Evolutionary conservation across 306 rosid genomes (phyloP).

Genomic region (Dryas drummondii): DNA sequence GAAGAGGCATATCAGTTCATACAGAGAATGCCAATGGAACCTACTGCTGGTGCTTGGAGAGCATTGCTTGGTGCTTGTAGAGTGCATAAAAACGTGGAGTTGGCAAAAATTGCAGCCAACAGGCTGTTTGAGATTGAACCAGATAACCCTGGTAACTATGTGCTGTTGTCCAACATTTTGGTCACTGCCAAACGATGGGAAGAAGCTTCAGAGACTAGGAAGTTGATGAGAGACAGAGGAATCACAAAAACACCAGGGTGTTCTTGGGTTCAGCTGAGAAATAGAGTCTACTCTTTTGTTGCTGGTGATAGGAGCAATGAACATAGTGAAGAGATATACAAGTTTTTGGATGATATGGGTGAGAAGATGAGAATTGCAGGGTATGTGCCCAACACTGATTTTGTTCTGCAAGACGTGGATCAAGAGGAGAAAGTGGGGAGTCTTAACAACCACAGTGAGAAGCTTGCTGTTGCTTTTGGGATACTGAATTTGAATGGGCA

Average conservation of each 20-base stretch:
- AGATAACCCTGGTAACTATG: constrained; percentile 49
- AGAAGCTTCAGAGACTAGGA: constrained; percentile 53
- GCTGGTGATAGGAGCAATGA: constrained; percentile 48
- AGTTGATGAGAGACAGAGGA: constrained; percentile 52
- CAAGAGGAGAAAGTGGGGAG: constrained; percentile 49
- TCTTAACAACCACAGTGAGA: constrained; percentile 53
- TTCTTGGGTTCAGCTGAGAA: constrained; percentile 60
- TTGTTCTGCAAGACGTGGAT: constrained; percentile 58
- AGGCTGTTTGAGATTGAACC: constrained; percentile 54
- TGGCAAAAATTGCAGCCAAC: constrained; percentile 50
- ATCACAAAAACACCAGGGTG: constrained; percentile 53
- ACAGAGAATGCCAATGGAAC: constrained; percentile 52
- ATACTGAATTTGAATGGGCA: constrained; percentile 47
- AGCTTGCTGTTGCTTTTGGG: constrained; percentile 56
- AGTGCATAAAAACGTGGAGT: constrained; percentile 45
- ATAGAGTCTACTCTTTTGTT: constrained; percentile 45
- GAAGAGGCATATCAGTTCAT: constrained; percentile 49
- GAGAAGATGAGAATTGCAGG: constrained; percentile 52
- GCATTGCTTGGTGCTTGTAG: constrained; percentile 60
- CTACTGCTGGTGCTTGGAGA: constrained; percentile 57
- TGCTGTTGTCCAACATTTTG: constrained; percentile 41
- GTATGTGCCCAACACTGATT: constrained; percentile 50
- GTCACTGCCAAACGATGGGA: constrained; percentile 52
- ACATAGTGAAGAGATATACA: constrained; percentile 32
- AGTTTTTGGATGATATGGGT: constrained; percentile 38